These are phyloP conservation scores for Prunus davidiana DNA, from an alignment of 306 rosid species.

Conservation along the genomic window DNA sequence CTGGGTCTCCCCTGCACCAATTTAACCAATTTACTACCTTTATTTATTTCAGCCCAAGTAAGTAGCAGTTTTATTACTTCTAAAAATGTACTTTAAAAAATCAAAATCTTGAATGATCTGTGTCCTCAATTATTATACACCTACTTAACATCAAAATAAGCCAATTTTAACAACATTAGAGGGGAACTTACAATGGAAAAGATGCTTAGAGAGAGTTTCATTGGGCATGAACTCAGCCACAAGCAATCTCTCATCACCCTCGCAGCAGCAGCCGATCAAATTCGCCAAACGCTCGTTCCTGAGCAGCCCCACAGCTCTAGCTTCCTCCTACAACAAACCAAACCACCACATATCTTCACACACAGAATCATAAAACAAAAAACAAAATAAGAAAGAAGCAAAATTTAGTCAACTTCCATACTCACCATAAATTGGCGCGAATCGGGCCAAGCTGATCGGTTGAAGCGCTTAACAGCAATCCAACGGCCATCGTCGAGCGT, in stretches of 20 bases:
- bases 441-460: slow-evolving; percentile 97
- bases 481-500: slow-evolving; percentile 59
- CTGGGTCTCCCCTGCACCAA: slow-evolving; percentile 77
- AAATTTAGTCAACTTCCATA: neutral
- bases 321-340: slow-evolving; percentile 78
- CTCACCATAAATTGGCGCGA: slow-evolving; percentile 89
- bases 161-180: neutral
- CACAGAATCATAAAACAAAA: slow-evolving; percentile 1
- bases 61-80: neutral
- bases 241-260: slow-evolving; percentile 87
- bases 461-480: slow-evolving; percentile 93
- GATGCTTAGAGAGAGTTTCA: slow-evolving; percentile 95
- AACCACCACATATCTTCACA: neutral
- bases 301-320: slow-evolving; percentile 79
- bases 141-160: no score
- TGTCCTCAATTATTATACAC: no score
- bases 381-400: neutral
- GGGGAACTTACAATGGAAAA: slow-evolving; percentile 71
- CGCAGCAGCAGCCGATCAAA: slow-evolving; percentile 88
- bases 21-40: neutral
- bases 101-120: neutral
- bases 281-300: slow-evolving; percentile 77
- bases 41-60: neutral
- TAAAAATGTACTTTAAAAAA: neutral
- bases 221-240: slow-evolving; percentile 97